Base-by-base conservation (phyloP, 2,329 filamentous ascomycete genomes). In the Zarea fungicola region DNA sequence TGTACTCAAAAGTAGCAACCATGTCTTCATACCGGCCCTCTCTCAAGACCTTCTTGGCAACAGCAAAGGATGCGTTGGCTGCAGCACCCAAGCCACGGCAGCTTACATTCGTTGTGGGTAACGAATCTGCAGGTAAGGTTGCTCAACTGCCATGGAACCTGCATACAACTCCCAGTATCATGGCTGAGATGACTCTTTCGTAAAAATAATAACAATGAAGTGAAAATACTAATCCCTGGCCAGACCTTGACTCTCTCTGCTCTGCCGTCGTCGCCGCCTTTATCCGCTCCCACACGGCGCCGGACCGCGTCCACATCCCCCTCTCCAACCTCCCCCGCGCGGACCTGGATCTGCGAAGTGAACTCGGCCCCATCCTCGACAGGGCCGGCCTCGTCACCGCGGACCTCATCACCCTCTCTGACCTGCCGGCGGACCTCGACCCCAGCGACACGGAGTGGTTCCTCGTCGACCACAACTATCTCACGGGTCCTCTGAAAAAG, bases 211-310 rank as follows among this genome's bases (percentile, higher is more conserved):
- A 29, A 8, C 7, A 14, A 8, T 29, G 28, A n/a, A n/a, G n/a
- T n/a, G n/a, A n/a, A n/a, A n/a, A 29, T 29, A 14, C 16, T 1
- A 42, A 11, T 18, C 26, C 22, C 28, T 9, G 6, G 16, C 2
- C 51, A 87, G 88, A 93, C 57, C 82, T 93, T 48, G 88, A 93
- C 68, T 91, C 87, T 2, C 77, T 93, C 56, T 87, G 85, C 64
- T 85, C 81, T 23, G 80, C 87, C 22, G 68, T 93, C 16, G 67
- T 91, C 22, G 81, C 85, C 52, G 85, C 88, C 49, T 93, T 91
- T 65, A 71, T 92, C 31, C 80, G 81, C 54, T 85, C 81, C 28
- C 76, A 82, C 60, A 63, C 75, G 5, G 68, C 77, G 4, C 72
- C 71, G 11, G 70, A 75, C 49, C 68, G 65, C 42, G 69, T 86